These are phyloP conservation scores for Chlamydomonas schloesseri DNA, from an alignment of 139 green algal genomes.

Conservation along the genomic window DNA sequence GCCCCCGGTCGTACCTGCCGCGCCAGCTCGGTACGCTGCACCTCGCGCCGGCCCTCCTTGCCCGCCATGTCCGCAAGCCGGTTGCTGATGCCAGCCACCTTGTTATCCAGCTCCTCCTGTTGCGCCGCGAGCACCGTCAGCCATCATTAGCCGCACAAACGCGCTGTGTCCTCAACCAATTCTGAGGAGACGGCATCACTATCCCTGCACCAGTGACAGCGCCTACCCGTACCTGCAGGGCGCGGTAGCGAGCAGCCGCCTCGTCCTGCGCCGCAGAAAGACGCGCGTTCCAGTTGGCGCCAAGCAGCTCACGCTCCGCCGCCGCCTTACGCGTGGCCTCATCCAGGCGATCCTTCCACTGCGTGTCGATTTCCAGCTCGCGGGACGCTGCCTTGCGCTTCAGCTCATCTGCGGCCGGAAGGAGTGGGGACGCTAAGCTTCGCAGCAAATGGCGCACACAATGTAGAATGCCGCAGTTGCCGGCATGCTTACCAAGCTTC, in stretches of 20 bases:
- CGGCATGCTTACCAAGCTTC: slow-evolving; percentile 26
- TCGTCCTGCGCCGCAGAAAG: slow-evolving; percentile 40
- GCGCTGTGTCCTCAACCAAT: too few species aligned
- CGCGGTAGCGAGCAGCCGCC: slow-evolving; percentile 22
- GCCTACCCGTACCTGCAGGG: slow-evolving; percentile 46
- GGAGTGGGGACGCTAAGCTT: too few species aligned
- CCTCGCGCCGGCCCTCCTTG: slow-evolving; percentile 43
- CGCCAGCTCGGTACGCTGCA: slow-evolving; percentile 42
- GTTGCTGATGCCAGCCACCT: slow-evolving; percentile 32
- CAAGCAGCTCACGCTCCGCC: slow-evolving; percentile 40
- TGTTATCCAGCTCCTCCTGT: slow-evolving; percentile 39
- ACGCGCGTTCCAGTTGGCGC: slow-evolving; percentile 6
- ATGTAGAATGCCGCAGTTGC: too few species aligned
- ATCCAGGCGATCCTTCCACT: slow-evolving; percentile 49
- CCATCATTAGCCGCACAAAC: too few species aligned
- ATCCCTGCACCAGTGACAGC: too few species aligned
- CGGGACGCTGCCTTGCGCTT: slow-evolving; percentile 38
- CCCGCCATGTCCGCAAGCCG: slow-evolving; percentile 40
- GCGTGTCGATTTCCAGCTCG: slow-evolving; percentile 43
- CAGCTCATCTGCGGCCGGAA: slow-evolving; percentile 19
- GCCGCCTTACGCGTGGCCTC: slow-evolving; percentile 25
- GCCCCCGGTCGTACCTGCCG: slow-evolving; percentile 42
- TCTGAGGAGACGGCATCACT: too few species aligned
- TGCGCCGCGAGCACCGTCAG: neutral
- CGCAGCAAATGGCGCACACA: too few species aligned